phyloP scores from a whole-genome alignment of 345 rosid species.

The Hypericum androsaemum region DNA sequence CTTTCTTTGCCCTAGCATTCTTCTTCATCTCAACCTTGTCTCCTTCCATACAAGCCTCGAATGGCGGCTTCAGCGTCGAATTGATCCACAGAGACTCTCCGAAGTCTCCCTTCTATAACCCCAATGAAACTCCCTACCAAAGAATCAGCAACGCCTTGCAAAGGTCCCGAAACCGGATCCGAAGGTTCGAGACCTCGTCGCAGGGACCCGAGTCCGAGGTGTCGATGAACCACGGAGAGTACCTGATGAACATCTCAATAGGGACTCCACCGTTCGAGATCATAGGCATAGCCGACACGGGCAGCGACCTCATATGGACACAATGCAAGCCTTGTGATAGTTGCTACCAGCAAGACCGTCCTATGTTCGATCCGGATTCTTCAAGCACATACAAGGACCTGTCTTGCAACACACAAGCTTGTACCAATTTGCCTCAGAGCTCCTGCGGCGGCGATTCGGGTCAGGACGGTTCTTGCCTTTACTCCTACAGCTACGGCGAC shows the following conservation, averaged over 20 bases:
- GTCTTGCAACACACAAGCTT: conserved; percentile 1
- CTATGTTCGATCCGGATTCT: conserved; percentile 1
- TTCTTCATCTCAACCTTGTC: too few species aligned
- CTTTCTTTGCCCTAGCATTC: too few species aligned
- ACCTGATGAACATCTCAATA: conserved; percentile 9
- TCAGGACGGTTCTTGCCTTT: too few species aligned
- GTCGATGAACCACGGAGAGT: conserved; percentile 2
- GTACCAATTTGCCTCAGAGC: too few species aligned
- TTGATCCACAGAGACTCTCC: conserved; percentile 14
- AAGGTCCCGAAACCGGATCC: background rate
- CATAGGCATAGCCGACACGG: background rate
- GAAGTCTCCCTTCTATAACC: conserved; percentile 11
- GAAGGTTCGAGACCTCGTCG: background rate
- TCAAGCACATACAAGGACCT: conserved; percentile 5
- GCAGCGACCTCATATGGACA: conserved; percentile 9
- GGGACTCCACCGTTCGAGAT: conserved; percentile 10
- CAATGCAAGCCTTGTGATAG: conserved; percentile 6
- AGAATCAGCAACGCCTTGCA: background rate
- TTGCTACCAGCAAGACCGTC: background rate
- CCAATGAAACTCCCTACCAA: background rate
- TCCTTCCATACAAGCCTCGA: background rate
- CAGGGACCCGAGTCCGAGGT: background rate
- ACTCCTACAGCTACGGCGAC: too few species aligned
- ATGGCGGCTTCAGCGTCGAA: background rate
- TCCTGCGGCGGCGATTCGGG: too few species aligned